Percentiles rank a stretch among this genome's conserved stretches.
These are phyloP conservation scores for Paramecium sexaurelia DNA, from an alignment of 73 alveolate species.

Conservation along the genomic window DNA sequence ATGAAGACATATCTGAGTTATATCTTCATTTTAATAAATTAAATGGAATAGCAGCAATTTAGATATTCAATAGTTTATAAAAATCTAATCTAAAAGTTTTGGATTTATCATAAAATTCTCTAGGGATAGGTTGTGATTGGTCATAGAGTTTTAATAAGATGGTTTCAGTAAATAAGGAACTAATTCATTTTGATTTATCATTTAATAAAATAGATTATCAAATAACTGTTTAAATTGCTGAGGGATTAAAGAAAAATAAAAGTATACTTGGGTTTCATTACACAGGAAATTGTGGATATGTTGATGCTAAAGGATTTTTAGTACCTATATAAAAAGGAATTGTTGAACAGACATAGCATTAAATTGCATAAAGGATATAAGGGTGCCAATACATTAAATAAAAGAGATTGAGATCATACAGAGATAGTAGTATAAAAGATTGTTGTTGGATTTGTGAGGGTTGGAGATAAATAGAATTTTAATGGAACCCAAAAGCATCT, in stretches of 20 bases:
- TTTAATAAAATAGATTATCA: background rate
- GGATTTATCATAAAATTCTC: slow-evolving; percentile 48
- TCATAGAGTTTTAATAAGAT: background rate
- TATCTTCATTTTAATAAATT: slow-evolving; percentile 31
- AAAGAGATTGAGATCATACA: slow-evolving; percentile 25
- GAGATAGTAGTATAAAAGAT: slow-evolving; percentile 29
- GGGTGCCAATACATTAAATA: slow-evolving; percentile 49
- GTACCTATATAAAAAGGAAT: slow-evolving; percentile 55
- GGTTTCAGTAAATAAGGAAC: background rate
- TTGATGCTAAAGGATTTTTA: slow-evolving; percentile 58
- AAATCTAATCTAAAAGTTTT: slow-evolving; percentile 44
- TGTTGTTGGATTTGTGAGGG: slow-evolving; percentile 71
- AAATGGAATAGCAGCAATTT: background rate
- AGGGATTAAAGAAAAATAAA: slow-evolving; percentile 49
- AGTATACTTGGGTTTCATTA: slow-evolving; percentile 60
- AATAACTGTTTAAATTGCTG: background rate
- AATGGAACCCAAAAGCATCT: slow-evolving; percentile 41
- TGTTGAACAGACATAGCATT: slow-evolving; percentile 7
- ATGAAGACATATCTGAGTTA: background rate
- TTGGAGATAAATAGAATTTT: slow-evolving; percentile 29
- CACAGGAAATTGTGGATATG: slow-evolving; percentile 66
- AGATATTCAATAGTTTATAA: slow-evolving; percentile 21
- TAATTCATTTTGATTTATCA: slow-evolving; percentile 50
- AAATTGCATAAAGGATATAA: background rate
- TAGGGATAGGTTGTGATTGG: slow-evolving; percentile 13